Percentiles rank a stretch among this genome's conserved stretches.
phyloP scores from a whole-genome alignment of 1,284 basidiomycete species.

The Ganoderma multipileum region DNA sequence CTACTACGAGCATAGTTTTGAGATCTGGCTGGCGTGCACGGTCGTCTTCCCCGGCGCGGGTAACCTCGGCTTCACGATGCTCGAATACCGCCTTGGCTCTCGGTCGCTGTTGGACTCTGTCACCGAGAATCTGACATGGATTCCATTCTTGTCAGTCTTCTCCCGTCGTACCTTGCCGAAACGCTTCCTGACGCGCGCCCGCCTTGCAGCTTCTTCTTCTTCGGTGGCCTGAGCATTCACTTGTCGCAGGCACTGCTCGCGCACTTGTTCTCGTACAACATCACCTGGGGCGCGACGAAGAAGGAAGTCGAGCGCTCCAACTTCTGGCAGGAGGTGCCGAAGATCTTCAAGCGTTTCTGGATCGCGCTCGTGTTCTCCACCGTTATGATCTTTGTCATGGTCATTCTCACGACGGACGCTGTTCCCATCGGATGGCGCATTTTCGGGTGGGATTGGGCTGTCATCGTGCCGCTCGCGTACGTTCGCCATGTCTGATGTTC shows the following conservation, averaged over 20 bases:
- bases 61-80: conserved; percentile 72
- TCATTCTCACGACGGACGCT: conserved; percentile 57
- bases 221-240: conserved; percentile 79
- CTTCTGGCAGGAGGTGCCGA: conserved; percentile 89
- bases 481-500: conserved; percentile 38
- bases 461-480: conserved; percentile 71
- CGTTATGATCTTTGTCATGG: conserved; percentile 45
- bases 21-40: conserved; percentile 79
- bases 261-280: conserved; percentile 85
- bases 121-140: conserved; percentile 75
- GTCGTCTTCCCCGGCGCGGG: conserved; percentile 80
- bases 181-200: not conserved
- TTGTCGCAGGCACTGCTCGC: conserved; percentile 78
- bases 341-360: conserved; percentile 79
- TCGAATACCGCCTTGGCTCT: conserved; percentile 80
- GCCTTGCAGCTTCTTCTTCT: conserved; percentile 79
- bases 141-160: conserved; percentile 77
- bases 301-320: conserved; percentile 86
- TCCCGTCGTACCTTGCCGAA: not conserved
- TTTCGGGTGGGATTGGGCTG: conserved; percentile 65
- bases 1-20: conserved; percentile 75
- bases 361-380: conserved; percentile 63
- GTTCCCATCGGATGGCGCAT: conserved; percentile 72
- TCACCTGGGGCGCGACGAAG: conserved; percentile 81
- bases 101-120: conserved; percentile 59